Evolutionary conservation across 345 rosid genomes (phyloP).

Genomic region (Lepidium aucheri): DNA sequence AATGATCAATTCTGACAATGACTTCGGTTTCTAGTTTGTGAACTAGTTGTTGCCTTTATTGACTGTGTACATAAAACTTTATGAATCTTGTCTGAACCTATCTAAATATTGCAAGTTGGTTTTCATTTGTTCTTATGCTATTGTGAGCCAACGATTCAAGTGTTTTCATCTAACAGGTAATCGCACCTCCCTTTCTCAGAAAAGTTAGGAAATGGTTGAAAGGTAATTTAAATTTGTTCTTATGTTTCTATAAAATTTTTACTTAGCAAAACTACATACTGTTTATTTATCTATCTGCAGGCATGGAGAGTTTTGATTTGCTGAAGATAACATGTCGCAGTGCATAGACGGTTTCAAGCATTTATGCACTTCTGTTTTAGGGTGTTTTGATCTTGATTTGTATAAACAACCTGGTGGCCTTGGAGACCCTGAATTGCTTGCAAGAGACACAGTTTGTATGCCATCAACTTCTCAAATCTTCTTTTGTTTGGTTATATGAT

Average conservation of each 20-base stretch:
- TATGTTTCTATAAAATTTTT: neutral
- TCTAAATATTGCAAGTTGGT: neutral
- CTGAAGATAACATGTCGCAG: slow-evolving; percentile 72
- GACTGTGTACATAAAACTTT: neutral
- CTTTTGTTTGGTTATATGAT: neutral
- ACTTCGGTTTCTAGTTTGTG: neutral
- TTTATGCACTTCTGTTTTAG: slow-evolving; percentile 48
- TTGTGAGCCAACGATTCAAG: neutral
- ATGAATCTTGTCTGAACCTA: neutral
- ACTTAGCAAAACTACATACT: slow-evolving; percentile 1
- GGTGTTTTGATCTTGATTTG: slow-evolving; percentile 78
- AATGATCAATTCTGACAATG: neutral
- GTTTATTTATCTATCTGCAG: slow-evolving; percentile 27
- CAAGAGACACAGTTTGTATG: slow-evolving; percentile 97
- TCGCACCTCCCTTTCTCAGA: neutral
- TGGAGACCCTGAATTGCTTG: slow-evolving; percentile 86
- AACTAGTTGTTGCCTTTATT: slow-evolving; percentile 10
- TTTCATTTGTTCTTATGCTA: neutral
- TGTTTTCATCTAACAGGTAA: neutral
- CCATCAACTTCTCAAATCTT: neutral
- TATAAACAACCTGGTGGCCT: slow-evolving; percentile 72
- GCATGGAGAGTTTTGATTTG: slow-evolving; percentile 71
- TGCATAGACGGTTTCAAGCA: slow-evolving; percentile 70
- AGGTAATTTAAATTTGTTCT: slow-evolving; percentile 27
- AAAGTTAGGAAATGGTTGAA: slow-evolving; percentile 46